phyloP scores from a whole-genome alignment of 73 alveolate genomes.

The Paramecium primaurelia region DNA sequence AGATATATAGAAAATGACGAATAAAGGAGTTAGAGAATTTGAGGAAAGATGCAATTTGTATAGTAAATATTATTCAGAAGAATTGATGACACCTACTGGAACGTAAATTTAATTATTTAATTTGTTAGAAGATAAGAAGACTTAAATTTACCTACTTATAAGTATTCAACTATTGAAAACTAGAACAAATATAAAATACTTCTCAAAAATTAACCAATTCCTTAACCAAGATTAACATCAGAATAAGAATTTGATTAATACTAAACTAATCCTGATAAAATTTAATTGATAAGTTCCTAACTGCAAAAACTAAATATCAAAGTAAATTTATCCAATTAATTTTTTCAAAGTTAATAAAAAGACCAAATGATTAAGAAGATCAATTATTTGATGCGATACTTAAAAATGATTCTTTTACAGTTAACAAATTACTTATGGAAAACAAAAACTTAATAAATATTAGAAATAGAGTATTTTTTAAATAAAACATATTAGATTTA shows the following conservation, averaged over 20 bases:
- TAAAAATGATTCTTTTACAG: background rate
- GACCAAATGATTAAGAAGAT: background rate
- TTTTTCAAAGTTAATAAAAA: background rate
- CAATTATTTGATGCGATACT: background rate
- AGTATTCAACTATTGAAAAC: background rate
- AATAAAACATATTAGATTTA: background rate
- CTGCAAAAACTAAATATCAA: background rate
- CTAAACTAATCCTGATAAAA: background rate
- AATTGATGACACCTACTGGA: background rate
- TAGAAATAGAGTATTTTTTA: background rate
- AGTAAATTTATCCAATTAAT: background rate
- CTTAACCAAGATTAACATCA: background rate
- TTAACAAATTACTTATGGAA: background rate
- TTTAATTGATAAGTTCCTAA: background rate
- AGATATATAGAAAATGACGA: background rate
- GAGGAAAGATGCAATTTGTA: background rate
- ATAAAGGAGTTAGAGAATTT: background rate
- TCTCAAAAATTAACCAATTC: background rate
- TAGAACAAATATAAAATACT: background rate
- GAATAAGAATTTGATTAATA: background rate
- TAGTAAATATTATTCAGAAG: constrained; percentile 12
- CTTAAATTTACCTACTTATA: background rate
- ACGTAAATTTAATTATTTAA: background rate
- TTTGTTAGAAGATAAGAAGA: background rate
- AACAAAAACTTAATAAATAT: background rate